Percentiles rank a stretch among this genome's conserved stretches.
Evolutionary conservation across 2,329 filamentous ascomycete species (phyloP).

Genomic region (Cytospora piceae): DNA sequence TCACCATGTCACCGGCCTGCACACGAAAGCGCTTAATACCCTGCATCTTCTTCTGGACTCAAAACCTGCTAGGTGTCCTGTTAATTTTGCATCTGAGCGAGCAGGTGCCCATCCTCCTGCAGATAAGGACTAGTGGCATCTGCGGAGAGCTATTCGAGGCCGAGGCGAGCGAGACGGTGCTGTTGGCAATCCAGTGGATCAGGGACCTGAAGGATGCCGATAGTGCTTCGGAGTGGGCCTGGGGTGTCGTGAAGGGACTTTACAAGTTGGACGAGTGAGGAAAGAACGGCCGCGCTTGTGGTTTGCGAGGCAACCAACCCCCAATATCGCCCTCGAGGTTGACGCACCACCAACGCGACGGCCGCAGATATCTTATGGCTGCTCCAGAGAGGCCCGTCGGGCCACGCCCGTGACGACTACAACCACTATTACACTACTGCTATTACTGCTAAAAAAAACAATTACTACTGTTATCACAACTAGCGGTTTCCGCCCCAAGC

Average conservation of each 20-base stretch:
- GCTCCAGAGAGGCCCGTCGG: background rate
- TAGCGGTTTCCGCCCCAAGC: background rate
- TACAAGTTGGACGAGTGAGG: constrained; percentile 45
- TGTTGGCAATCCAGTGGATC: constrained; percentile 62
- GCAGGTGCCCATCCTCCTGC: constrained; percentile 53
- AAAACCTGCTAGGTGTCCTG: constrained; percentile 63
- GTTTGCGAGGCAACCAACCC: background rate
- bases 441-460: too few relatives aligned
- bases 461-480: too few relatives aligned
- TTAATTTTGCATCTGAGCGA: constrained; percentile 59
- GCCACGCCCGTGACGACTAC: background rate
- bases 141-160: constrained; percentile 55
- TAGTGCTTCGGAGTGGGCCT: constrained; percentile 59
- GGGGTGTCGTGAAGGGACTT: constrained; percentile 53
- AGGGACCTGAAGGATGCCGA: constrained; percentile 59
- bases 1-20: constrained; percentile 60
- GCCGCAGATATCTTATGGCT: background rate
- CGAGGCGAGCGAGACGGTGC: constrained; percentile 53
- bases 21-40: constrained; percentile 62
- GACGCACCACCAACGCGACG: background rate
- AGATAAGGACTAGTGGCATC: constrained; percentile 51
- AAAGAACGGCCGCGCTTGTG: background rate
- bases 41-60: constrained; percentile 64
- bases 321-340: background rate
- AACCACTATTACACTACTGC: background rate